Base-by-base conservation (phyloP, 2,329 filamentous ascomycete species). In the Penicillium sp. region DNA sequence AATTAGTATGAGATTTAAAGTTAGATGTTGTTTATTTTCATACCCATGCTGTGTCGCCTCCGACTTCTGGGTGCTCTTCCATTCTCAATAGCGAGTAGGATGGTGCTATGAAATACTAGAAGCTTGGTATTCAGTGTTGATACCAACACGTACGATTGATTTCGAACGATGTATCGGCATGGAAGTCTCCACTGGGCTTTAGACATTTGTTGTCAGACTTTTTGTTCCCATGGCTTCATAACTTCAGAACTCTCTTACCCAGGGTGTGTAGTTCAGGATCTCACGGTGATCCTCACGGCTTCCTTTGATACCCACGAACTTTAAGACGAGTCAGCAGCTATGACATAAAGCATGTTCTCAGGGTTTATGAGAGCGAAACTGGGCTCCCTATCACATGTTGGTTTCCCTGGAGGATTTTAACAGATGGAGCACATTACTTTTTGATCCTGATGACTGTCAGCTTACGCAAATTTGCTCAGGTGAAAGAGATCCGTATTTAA, bases 81-180 rank as follows among this genome's bases (percentile, higher is more conserved):
- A 81, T 81, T 16, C 78, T 70, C 10, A 81, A 67, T n/a, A 81
- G 60, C 1, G 78, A 80, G 56, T 80, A 81, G 1, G 74, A 77
- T 0, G 79, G 79, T 2, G 78, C 69, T 71, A 34, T 6, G 32
- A n/a, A 23, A 7, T 59, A 19, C 59, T 14, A 53, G 23, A 27
- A 9, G 8, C 23, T 7, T 13, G 10, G 7, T 9, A 2, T 5
- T 13, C 14, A 34, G 10, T 23, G 8, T 34, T n/a, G 8, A 18
- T 18, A 4, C 36, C 9, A 10, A 4, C 13, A 38, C 53, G 14
- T 48, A 71, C 69, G 78, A 55, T 81, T 80, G 55, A 79, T 71
- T 61, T 81, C 78, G 56, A 80, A 81, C 0, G 74, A 78, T 1
- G 77, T 80, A 61, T 81, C 79, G 27, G 78, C 75, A 53, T 81